These are phyloP conservation scores for Sclerospora graminicola DNA, from an alignment of 352 stramenopile genomes.

Conservation along the genomic window DNA sequence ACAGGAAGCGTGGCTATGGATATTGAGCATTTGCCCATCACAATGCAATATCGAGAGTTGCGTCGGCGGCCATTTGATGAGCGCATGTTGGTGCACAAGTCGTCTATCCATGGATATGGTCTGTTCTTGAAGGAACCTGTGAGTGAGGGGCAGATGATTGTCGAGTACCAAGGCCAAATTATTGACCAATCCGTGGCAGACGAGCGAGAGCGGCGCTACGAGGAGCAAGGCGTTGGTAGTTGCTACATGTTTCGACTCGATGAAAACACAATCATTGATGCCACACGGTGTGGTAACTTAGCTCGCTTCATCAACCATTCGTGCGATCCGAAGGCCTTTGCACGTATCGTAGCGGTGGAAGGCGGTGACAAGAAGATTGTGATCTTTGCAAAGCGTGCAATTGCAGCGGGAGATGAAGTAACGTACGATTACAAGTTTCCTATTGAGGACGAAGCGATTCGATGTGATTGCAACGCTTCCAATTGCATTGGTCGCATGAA, in stretches of 20 bases:
- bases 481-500: slow-evolving; percentile 95
- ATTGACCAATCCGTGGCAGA: slow-evolving; percentile 88
- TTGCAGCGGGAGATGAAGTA: slow-evolving; percentile 89
- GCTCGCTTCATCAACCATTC: slow-evolving; percentile 97
- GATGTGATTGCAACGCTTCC: slow-evolving; percentile 87
- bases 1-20: slow-evolving; percentile 51
- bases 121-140: slow-evolving; percentile 92
- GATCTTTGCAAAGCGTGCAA: slow-evolving; percentile 89
- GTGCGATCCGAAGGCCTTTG: slow-evolving; percentile 91
- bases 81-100: slow-evolving; percentile 87
- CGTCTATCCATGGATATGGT: slow-evolving; percentile 93
- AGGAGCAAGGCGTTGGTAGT: slow-evolving; percentile 88
- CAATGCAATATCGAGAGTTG: slow-evolving; percentile 89
- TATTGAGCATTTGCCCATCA: slow-evolving; percentile 70
- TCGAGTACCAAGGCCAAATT: slow-evolving; percentile 94
- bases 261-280: slow-evolving; percentile 91
- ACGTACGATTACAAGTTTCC: slow-evolving; percentile 97
- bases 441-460: slow-evolving; percentile 91
- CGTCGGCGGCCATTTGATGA: slow-evolving; percentile 86
- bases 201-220: slow-evolving; percentile 89
- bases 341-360: slow-evolving; percentile 81
- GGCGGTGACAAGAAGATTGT: slow-evolving; percentile 93
- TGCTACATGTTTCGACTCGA: slow-evolving; percentile 98
- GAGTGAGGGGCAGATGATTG: slow-evolving; percentile 90
- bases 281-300: slow-evolving; percentile 88